Base-by-base conservation (phyloP, 2,329 filamentous ascomycete species). In the Ceratocystiopsis minuta region DNA sequence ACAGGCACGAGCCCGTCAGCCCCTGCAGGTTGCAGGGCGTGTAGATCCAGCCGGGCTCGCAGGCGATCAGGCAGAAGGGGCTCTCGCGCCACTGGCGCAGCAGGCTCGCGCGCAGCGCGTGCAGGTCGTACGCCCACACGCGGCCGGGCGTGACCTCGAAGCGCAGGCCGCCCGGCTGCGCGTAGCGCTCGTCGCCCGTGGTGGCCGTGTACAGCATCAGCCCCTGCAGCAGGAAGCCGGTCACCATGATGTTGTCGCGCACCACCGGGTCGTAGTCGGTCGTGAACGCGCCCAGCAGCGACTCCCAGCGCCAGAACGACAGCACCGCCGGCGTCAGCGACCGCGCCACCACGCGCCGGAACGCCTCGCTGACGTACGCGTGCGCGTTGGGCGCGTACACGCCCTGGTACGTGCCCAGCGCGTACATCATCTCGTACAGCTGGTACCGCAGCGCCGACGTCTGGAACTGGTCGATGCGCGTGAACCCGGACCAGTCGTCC, bases 1-100 rank as follows among this genome's bases (percentile, higher is more conserved):
- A 28, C 18, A 38, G 20, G n/a, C 20, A 16, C 4, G 24, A 15
- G 13, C 36, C 36, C 17, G 36, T 20, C 36, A 39, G 24, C 10
- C 37, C 37, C 11, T 17, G 16, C 13, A 39, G 16, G 37, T 39
- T 39, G 37, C 37, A 39, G n/a, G 28, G 31, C 6, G 37, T 32
- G 28, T 39, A 39, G n/a, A 28, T 39, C 37, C 37, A 39, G 37
- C 34, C 34, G 24, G 37, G 37, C 28, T 39, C 37, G 37, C 37
- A 39, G 16, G 37, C n/a, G 37, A 31, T 33, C 3, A 39, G 28
- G n/a, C 28, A 33, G 37, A 33, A 39, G 16, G 28, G 24, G 16
- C 16, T 33, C 10, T 16, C 28, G 11, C 15, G 9, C 37, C 28
- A 32, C 18, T 39, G 24, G 16, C 28, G 18, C 20, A 32, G 28